These are phyloP conservation scores for Coprinopsis strossmayeri DNA, from an alignment of 768 basidiomycete genomes.

Conservation along the genomic window DNA sequence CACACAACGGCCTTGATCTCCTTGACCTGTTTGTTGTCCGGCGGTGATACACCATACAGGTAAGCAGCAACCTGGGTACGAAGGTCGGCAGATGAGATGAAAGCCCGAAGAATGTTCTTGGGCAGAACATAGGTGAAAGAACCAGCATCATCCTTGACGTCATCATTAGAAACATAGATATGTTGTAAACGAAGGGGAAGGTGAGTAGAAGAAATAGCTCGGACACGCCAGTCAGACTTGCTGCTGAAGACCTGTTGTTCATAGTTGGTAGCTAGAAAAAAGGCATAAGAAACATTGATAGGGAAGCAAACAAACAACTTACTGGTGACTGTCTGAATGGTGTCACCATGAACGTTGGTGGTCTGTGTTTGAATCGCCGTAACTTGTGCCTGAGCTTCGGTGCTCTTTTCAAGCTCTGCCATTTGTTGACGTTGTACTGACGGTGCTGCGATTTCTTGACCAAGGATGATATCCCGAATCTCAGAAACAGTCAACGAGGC, in stretches of 20 bases:
- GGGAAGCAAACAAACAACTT: conserved; percentile 19
- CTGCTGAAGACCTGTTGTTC: conserved; percentile 98
- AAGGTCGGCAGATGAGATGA: conserved; percentile 88
- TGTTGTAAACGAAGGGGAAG: conserved; percentile 94
- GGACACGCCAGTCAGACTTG: conserved; percentile 99
- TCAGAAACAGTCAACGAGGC: conserved; percentile 95
- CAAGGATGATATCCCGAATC: conserved; percentile 96
- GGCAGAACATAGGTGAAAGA: conserved; percentile 94
- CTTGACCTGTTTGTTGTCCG: conserved; percentile 97
- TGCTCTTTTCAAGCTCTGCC: conserved; percentile 96
- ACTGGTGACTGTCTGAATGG: conserved; percentile 93
- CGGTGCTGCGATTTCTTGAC: conserved; percentile 96
- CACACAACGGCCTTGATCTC: conserved; percentile 98
- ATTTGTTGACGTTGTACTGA: conserved; percentile 97
- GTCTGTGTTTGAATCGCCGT: conserved; percentile 98
- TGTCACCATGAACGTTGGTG: conserved; percentile 95
- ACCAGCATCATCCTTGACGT: conserved; percentile 96
- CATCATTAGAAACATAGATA: conserved; percentile 98
- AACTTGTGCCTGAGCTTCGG: conserved; percentile 90
- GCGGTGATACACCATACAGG: conserved; percentile 87
- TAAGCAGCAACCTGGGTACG: conserved; percentile 95
- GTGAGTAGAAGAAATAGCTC: conserved; percentile 96
- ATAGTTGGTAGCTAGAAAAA: conserved; percentile 76
- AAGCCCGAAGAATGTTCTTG: conserved; percentile 93
- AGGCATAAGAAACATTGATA: neutral